Percentiles rank a stretch among this genome's conserved stretches.
Evolutionary conservation across 2,329 filamentous ascomycete genomes (phyloP).

Genomic region (Cytospora schulzeri): DNA sequence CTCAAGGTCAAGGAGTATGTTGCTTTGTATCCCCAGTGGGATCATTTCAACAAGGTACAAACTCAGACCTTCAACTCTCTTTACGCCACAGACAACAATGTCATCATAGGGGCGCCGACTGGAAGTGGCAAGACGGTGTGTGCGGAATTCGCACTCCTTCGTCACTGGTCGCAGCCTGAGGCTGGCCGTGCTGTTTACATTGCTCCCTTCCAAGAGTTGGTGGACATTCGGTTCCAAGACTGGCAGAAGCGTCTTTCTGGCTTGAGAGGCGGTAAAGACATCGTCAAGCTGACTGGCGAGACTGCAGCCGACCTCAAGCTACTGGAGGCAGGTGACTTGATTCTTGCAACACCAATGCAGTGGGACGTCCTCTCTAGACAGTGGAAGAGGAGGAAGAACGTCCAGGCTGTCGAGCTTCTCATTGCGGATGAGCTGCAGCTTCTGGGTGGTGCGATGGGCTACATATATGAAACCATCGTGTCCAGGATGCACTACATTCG

Average conservation of each 20-base stretch:
- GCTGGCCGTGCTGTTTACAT: conserved; percentile 87
- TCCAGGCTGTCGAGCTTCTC: conserved; percentile 86
- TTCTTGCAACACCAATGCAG: conserved; percentile 88
- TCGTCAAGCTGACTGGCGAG: conserved; percentile 93
- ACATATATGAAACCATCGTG: conserved; percentile 94
- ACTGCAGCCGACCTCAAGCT: conserved; percentile 88
- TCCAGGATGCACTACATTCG: conserved; percentile 97
- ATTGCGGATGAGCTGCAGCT: conserved; percentile 96
- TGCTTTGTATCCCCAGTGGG: conserved; percentile 79
- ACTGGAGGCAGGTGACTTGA: conserved; percentile 82
- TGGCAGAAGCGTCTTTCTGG: conserved; percentile 78
- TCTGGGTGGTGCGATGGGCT: conserved; percentile 82
- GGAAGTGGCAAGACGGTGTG: conserved; percentile 97
- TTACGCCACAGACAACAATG: conserved; percentile 88
- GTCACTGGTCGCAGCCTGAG: conserved; percentile 77
- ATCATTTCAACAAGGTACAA: conserved; percentile 94
- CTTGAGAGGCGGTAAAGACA: conserved; percentile 80
- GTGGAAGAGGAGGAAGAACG: conserved; percentile 95
- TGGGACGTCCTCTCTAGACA: conserved; percentile 96
- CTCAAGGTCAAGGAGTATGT: conserved; percentile 84
- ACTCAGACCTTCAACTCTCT: conserved; percentile 96
- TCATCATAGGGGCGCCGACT: conserved; percentile 88
- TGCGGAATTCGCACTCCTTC: conserved; percentile 88
- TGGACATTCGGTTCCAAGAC: conserved; percentile 78
- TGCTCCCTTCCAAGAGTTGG: conserved; percentile 89